These are phyloP conservation scores for Pseudogymnoascus destructans DNA, from an alignment of 2,329 filamentous ascomycete genomes.

Conservation along the genomic window DNA sequence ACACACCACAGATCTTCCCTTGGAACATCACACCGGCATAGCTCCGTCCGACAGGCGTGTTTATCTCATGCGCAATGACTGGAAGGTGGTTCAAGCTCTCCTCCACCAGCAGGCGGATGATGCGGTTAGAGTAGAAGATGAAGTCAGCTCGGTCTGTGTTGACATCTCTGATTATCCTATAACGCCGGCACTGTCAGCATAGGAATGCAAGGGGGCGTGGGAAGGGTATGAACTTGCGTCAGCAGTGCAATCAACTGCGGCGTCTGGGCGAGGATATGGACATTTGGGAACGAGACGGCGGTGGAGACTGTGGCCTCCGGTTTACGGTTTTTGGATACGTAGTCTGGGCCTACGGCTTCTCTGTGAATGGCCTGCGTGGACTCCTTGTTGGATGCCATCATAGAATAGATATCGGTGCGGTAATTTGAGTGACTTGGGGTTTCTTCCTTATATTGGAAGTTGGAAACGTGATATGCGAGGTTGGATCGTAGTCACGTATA, in stretches of 20 bases:
- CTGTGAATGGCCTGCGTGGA: not conserved
- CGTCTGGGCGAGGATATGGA: conserved; percentile 81
- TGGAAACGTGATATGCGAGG: conserved; percentile 1
- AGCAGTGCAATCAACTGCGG: conserved; percentile 93
- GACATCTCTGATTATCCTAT: conserved; percentile 88
- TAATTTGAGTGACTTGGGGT: not conserved
- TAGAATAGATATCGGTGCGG: not conserved
- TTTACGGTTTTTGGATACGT: conserved; percentile 63
- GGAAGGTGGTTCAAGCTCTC: conserved; percentile 95
- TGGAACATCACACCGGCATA: conserved; percentile 92
- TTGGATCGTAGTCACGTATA: not conserved
- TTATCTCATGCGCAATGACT: conserved; percentile 76
- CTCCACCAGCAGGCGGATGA: conserved; percentile 91
- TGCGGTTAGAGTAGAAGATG: conserved; percentile 97
- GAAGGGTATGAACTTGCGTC: conserved; percentile 59
- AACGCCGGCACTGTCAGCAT: conserved; percentile 7
- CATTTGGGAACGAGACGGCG: conserved; percentile 67
- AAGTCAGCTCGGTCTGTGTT: conserved; percentile 87
- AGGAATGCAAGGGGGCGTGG: too few species aligned
- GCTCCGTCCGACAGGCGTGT: conserved; percentile 74
- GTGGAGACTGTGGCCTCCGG: conserved; percentile 82
- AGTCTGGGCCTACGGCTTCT: conserved; percentile 66
- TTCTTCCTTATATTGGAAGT: not conserved
- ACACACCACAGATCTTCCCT: conserved; percentile 96
- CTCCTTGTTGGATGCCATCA: conserved; percentile 3